Percentiles rank a stretch among this genome's conserved stretches.
Conservation (phyloP, 2,329 filamentous ascomycete genomes). For the Saccharata proteae region DNA sequence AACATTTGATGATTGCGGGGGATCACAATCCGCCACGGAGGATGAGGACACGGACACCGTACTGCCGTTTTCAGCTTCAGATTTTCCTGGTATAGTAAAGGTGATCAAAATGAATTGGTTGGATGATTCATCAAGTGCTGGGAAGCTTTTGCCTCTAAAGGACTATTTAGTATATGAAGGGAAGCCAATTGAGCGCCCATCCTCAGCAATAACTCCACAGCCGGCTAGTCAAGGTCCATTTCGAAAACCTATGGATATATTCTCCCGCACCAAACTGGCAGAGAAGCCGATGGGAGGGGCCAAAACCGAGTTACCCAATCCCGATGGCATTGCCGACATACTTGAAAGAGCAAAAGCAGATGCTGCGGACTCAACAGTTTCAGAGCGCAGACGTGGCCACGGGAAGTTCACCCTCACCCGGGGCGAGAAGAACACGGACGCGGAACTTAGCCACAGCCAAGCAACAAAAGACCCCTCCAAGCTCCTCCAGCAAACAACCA, state of each 20-base stretch:
- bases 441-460: slow-evolving; percentile 13
- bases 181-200: slow-evolving; percentile 28
- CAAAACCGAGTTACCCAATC: slow-evolving; percentile 5
- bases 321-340: too few species aligned
- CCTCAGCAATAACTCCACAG: slow-evolving; percentile 11
- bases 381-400: too few species aligned
- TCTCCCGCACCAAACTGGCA: background rate
- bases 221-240: too few species aligned
- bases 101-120: slow-evolving; percentile 46
- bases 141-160: slow-evolving; percentile 32
- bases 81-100: slow-evolving; percentile 17
- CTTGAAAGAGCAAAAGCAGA: slow-evolving; percentile 43
- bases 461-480: slow-evolving; percentile 18
- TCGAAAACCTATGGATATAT: too few species aligned
- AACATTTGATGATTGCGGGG: too few species aligned
- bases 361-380: too few species aligned
- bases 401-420: slow-evolving; percentile 10
- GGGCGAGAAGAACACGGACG: too few species aligned
- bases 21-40: slow-evolving; percentile 12
- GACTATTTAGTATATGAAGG: slow-evolving; percentile 42
- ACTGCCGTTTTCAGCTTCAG: background rate
- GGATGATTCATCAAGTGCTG: slow-evolving; percentile 31
- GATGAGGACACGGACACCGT: slow-evolving; percentile 11
- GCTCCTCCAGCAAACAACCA: slow-evolving; percentile 60
- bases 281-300: background rate